A percentile compares a stretch with the other conserved stretches of the same genome.
Evolutionary conservation across 2,329 filamentous ascomycete species (phyloP).

Genomic region (Didymella arachidicola): DNA sequence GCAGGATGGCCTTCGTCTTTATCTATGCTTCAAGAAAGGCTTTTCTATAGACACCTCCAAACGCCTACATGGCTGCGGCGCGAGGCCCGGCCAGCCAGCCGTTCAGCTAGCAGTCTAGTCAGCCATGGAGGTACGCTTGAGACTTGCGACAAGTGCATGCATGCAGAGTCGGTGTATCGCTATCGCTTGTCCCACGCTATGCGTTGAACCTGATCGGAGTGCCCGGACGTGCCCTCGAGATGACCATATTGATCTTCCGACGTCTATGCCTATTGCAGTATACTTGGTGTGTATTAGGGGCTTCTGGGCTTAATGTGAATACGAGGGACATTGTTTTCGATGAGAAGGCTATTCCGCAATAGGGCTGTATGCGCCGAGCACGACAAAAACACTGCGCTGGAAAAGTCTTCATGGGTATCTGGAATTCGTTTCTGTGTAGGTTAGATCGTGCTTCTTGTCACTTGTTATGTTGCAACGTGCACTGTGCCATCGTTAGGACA

Average conservation of each 20-base stretch:
- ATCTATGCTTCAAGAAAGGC: background rate
- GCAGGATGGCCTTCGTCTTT: conserved; percentile 3
- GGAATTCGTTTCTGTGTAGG: background rate
- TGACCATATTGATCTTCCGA: background rate
- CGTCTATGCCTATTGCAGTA: background rate
- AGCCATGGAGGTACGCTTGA: background rate
- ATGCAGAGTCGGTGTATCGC: background rate
- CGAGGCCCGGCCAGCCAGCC: background rate
- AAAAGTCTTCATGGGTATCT: background rate
- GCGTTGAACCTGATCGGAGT: conserved; percentile 3
- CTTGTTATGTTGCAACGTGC: background rate
- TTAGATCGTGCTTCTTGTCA: background rate
- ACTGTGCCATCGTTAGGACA: background rate
- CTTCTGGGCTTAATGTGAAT: background rate
- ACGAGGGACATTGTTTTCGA: background rate
- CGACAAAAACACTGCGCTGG: background rate
- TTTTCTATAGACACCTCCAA: background rate
- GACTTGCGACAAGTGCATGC: background rate
- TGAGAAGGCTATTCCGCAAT: background rate
- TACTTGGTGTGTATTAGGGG: background rate
- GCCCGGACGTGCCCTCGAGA: conserved; percentile 1
- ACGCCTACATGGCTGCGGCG: background rate
- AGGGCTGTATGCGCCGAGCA: background rate
- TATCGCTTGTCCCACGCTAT: conserved; percentile 1
- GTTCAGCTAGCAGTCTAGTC: conserved; percentile 1